Evolutionary conservation across 192 early-diverging fungal genomes (phyloP), one percentile per base, ranked within the genome.

Genomic region (Coemansia sp.): DNA sequence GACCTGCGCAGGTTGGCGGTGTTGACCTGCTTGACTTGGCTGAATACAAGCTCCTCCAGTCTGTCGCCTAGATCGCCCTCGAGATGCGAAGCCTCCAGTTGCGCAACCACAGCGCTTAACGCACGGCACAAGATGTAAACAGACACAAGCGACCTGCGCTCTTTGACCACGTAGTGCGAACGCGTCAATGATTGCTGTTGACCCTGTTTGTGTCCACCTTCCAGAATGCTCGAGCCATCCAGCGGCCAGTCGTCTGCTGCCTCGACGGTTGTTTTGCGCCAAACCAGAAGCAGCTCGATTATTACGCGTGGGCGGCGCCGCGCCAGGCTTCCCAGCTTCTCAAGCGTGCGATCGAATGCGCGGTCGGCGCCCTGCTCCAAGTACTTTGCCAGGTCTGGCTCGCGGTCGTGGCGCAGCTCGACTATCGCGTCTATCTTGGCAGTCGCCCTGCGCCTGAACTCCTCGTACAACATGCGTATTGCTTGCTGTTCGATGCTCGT

Each of bases 41-140:
- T 87, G 75, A 99, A 98, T 19, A 94, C 89, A 41, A 96, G 89
- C 70, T 96, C 93, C 80, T 99, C 97, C 25, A 98, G 74, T 57
- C 91, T 89, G 35, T 86, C 87, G 1, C 93, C 96, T 8, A 95
- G 76, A 43, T 93, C 90, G 46, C 93, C 88, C 11, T 89, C 87
- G 20, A 98, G 61, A 13, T 87, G 84, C 41, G 88, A 86, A 17
- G 86, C 75, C 50, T 87, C 86, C 4, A 97, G 80, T 43, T 88
- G 83, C 52, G 84, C 83, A 2, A 97, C 87, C 49, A 99, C 92
- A 61, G 91, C 92, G 35, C 92, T 89, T 59, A 98, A 75, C 0
- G 91, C 89, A 1, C 95, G 85, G 65, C 94, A 94, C 38, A 98
- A 74, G 45, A 99, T 95, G 74, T 89, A 93, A n/a, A 90, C 83